These are phyloP conservation scores for Trametes cingulata DNA, from an alignment of 768 basidiomycete genomes.

Conservation along the genomic window DNA sequence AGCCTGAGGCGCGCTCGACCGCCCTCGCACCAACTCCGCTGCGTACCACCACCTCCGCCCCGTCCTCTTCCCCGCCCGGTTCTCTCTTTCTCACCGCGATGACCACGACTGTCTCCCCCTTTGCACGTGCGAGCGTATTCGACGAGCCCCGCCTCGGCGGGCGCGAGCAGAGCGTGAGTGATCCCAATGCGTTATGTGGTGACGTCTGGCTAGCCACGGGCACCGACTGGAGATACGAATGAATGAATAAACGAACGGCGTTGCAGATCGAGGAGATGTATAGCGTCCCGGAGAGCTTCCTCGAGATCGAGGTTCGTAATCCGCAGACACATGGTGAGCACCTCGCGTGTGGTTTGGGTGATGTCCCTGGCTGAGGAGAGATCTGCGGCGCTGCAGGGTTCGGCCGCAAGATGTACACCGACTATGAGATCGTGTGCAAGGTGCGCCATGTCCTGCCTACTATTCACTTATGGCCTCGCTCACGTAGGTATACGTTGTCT, in stretches of 20 bases:
- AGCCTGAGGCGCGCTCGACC: not conserved
- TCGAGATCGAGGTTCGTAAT: slow-evolving; percentile 96
- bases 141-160: slow-evolving; percentile 39
- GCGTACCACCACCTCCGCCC: slow-evolving; percentile 1
- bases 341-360: not conserved
- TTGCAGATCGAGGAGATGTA: slow-evolving; percentile 97
- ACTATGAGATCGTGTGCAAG: slow-evolving; percentile 98
- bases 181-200: not conserved
- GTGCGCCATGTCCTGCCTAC: slow-evolving; percentile 41
- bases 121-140: slow-evolving; percentile 42
- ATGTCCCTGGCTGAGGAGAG: not conserved
- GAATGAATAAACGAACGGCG: too few relatives aligned
- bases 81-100: not conserved
- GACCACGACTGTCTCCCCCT: slow-evolving; percentile 44
- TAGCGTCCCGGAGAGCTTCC: slow-evolving; percentile 92
- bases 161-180: slow-evolving; percentile 42
- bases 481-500: too few relatives aligned
- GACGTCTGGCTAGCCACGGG: not conserved
- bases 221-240: slow-evolving; percentile 17
- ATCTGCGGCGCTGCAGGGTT: slow-evolving; percentile 56
- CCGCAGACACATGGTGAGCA: slow-evolving; percentile 91
- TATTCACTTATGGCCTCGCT: too few relatives aligned
- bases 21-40: not conserved
- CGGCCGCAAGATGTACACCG: slow-evolving; percentile 98
- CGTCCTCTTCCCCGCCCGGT: not conserved